Evolutionary conservation across 805 yeast species (phyloP).

Genomic region (Kuraishia molischiana): DNA sequence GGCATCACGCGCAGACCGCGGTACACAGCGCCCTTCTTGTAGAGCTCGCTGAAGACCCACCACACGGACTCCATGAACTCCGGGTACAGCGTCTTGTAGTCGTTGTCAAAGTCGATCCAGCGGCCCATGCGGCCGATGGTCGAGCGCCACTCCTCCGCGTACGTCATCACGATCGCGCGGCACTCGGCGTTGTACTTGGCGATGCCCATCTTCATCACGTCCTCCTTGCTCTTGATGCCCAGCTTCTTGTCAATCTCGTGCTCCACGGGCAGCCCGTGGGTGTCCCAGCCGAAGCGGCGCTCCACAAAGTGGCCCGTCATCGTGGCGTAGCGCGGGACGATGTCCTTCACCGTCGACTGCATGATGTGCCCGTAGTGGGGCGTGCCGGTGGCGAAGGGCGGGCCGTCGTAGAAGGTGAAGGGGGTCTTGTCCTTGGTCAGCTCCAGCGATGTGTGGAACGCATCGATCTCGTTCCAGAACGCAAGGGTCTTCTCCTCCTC

Average conservation of each 20-base stretch:
- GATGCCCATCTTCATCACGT: constrained; percentile 89
- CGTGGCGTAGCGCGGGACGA: constrained; percentile 94
- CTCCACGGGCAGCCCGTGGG: constrained; percentile 98
- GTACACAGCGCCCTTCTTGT: constrained; percentile 80
- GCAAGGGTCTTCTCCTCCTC: constrained; percentile 81
- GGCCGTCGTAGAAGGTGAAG: constrained; percentile 95
- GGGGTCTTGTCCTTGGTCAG: constrained; percentile 78
- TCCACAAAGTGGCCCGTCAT: constrained; percentile 96
- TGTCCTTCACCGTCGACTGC: constrained; percentile 95
- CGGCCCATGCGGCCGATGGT: constrained; percentile 94
- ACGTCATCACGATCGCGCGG: constrained; percentile 94
- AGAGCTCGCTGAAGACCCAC: constrained; percentile 96
- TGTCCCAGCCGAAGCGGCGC: constrained; percentile 99
- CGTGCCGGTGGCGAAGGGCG: constrained; percentile 99
- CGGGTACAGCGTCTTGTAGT: constrained; percentile 94
- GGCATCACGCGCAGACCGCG: constrained; percentile 98
- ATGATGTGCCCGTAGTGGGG: constrained; percentile 98
- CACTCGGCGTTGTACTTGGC: constrained; percentile 92
- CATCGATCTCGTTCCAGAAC: constrained; percentile 85
- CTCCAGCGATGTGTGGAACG: constrained; percentile 82
- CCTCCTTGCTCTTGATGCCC: constrained; percentile 88
- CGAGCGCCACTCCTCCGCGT: constrained; percentile 89
- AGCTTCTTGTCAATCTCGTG: constrained; percentile 97
- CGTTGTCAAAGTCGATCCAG: constrained; percentile 99
- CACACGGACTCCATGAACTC: constrained; percentile 96